phyloP scores from a whole-genome alignment of 208 protist genomes.

The Blastocrithidia nonstop region DNA sequence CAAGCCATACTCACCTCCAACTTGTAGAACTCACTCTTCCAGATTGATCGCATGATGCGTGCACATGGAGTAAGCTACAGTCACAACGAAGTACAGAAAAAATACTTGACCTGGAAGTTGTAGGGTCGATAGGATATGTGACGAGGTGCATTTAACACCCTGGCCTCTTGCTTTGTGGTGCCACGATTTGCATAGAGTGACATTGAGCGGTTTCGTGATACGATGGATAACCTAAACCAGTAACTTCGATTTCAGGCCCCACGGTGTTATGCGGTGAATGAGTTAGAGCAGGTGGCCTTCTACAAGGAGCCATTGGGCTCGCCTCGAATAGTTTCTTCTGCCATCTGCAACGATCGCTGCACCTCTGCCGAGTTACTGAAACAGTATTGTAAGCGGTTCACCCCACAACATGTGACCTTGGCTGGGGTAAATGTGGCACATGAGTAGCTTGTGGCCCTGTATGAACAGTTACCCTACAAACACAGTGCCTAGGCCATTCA shows the following conservation, averaged over 20 bases:
- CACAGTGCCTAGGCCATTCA: conserved; percentile 59
- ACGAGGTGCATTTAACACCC: conserved; percentile 57
- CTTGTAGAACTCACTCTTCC: conserved; percentile 75
- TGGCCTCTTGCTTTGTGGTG: conserved; percentile 55
- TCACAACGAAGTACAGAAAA: conserved; percentile 64
- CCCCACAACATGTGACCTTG: conserved; percentile 46
- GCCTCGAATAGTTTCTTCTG: conserved; percentile 55
- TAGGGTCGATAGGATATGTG: conserved; percentile 68
- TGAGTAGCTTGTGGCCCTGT: conserved; percentile 59
- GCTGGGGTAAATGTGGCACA: conserved; percentile 73
- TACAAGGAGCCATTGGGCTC: conserved; percentile 78
- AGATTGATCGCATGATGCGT: conserved; percentile 76
- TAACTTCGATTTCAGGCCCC: conserved; percentile 67
- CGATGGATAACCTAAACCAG: conserved; percentile 74
- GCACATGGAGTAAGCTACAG: conserved; percentile 51
- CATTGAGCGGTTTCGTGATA: conserved; percentile 77
- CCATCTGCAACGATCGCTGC: conserved; percentile 56
- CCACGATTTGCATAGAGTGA: conserved; percentile 71
- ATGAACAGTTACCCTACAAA: conserved; percentile 56
- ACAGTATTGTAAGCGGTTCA: conserved; percentile 52
- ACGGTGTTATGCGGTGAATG: conserved; percentile 54
- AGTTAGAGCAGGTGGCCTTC: conserved; percentile 74
- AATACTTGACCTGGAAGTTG: conserved; percentile 52
- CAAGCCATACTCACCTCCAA: conserved; percentile 72
- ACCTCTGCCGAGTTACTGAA: conserved; percentile 52